phyloP scores from a whole-genome alignment of 768 basidiomycete genomes.

The Russula sp. region DNA sequence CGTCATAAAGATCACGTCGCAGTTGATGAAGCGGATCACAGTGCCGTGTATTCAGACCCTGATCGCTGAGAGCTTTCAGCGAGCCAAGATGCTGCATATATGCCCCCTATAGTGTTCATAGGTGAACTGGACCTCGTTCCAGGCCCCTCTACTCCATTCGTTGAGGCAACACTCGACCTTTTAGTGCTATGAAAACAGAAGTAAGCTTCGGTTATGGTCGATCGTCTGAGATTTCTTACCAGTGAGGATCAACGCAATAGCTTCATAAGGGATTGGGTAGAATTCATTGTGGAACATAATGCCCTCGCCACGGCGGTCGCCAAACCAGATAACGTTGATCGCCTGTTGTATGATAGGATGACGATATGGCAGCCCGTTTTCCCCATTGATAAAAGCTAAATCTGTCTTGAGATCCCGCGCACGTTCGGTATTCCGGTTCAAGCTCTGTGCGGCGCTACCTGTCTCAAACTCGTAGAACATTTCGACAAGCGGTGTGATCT shows the following conservation, averaged over 20 bases:
- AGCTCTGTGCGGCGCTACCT: neutral
- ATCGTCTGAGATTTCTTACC: too few relatives aligned
- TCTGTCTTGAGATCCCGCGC: slow-evolving; percentile 5
- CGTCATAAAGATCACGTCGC: too few relatives aligned
- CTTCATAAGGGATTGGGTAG: too few relatives aligned
- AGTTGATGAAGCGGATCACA: too few relatives aligned
- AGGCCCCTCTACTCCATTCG: neutral
- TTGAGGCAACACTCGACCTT: slow-evolving; percentile 13
- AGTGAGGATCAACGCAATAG: too few relatives aligned
- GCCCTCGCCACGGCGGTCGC: neutral
- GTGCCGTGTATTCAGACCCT: too few relatives aligned
- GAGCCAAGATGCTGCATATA: neutral
- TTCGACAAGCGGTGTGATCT: slow-evolving; percentile 5
- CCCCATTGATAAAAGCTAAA: neutral
- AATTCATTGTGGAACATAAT: too few relatives aligned
- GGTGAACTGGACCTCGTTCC: neutral
- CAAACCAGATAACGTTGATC: slow-evolving; percentile 8
- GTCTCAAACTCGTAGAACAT: neutral
- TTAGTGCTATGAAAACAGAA: neutral
- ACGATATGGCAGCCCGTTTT: neutral
- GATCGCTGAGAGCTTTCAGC: slow-evolving; percentile 11
- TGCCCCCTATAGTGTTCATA: slow-evolving; percentile 1
- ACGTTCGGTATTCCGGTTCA: neutral
- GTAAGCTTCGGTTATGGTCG: neutral
- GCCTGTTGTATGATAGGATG: slow-evolving; percentile 8